phyloP scores from a whole-genome alignment of 129 eudicot genomes.

The Logfia minima region DNA sequence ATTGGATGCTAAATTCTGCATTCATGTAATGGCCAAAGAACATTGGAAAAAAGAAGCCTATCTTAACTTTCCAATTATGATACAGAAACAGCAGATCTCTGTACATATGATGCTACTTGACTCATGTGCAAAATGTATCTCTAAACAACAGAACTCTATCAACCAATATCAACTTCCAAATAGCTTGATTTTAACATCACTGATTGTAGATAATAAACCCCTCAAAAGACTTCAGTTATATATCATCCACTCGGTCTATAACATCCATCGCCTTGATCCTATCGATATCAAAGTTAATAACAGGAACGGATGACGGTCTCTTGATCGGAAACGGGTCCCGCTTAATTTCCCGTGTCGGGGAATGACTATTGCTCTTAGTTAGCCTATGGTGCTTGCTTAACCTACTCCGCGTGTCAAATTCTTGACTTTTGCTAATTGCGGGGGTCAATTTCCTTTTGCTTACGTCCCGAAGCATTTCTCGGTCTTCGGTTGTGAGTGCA shows the following conservation, averaged over 20 bases:
- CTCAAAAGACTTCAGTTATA: slow-evolving; percentile 11
- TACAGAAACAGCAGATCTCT: slow-evolving; percentile 29
- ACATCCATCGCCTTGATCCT: slow-evolving; percentile 86
- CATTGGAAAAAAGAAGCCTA: neutral
- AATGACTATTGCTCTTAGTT: slow-evolving; percentile 89
- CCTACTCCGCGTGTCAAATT: slow-evolving; percentile 61
- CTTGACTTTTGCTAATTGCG: slow-evolving; percentile 93
- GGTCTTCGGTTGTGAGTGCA: slow-evolving; percentile 73
- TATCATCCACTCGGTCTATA: slow-evolving; percentile 83
- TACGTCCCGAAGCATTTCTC: slow-evolving; percentile 75
- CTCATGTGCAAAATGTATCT: slow-evolving; percentile 20
- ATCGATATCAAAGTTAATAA: slow-evolving; percentile 63
- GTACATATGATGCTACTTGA: slow-evolving; percentile 26
- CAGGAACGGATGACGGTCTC: slow-evolving; percentile 75
- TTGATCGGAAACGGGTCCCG: slow-evolving; percentile 67
- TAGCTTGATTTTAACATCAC: neutral
- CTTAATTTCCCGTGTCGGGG: slow-evolving; percentile 56
- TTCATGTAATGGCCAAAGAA: neutral
- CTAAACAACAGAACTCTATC: slow-evolving; percentile 27
- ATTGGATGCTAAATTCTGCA: neutral
- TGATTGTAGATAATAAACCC: neutral
- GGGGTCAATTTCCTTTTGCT: slow-evolving; percentile 85
- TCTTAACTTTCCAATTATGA: slow-evolving; percentile 30
- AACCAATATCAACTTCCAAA: slow-evolving; percentile 22
- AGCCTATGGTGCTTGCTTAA: slow-evolving; percentile 63